A percentile compares a stretch with the other conserved stretches of the same genome.
phyloP scores from a whole-genome alignment of 306 rosid species.

The Vigna mungo region DNA sequence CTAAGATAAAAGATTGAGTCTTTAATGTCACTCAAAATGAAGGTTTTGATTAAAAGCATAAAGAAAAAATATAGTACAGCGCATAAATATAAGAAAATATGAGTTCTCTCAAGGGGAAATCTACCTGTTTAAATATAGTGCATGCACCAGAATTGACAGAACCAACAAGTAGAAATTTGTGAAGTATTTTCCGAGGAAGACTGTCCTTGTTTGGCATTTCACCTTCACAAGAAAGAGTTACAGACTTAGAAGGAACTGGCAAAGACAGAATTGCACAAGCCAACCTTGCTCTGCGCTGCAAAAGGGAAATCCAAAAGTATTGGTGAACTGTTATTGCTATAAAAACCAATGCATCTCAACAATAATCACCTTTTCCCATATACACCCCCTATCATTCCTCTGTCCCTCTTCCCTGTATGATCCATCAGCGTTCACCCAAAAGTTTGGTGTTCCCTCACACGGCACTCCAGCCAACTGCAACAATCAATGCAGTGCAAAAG shows the following conservation, averaged over 20 bases:
- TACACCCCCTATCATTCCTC: constrained; percentile 53
- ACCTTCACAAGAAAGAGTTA: constrained; percentile 40
- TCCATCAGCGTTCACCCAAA: constrained; percentile 80
- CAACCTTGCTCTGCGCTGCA: constrained; percentile 57
- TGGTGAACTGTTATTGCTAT: constrained; percentile 29
- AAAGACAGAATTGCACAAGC: constrained; percentile 55
- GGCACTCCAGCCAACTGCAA: constrained; percentile 79
- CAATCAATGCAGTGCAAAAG: constrained; percentile 30
- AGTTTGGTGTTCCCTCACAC: constrained; percentile 77
- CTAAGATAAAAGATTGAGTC: constrained; percentile 51
- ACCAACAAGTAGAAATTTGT: constrained; percentile 76
- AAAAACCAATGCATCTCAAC: constrained; percentile 25
- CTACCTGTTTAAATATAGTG: constrained; percentile 86
- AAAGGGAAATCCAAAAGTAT: constrained; percentile 33
- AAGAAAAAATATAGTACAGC: not conserved
- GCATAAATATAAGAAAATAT: not conserved
- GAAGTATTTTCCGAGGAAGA: constrained; percentile 41
- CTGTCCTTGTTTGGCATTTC: constrained; percentile 18
- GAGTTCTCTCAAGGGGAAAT: constrained; percentile 29
- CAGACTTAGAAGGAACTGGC: constrained; percentile 61
- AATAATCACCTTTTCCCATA: constrained; percentile 79
- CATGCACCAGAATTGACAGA: constrained; percentile 75
- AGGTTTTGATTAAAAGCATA: constrained; percentile 18
- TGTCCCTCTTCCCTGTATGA: constrained; percentile 86
- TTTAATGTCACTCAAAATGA: constrained; percentile 36